phyloP scores from a whole-genome alignment of 1,139 yeast species.

The Suzukiozyma palmioleophila region DNA sequence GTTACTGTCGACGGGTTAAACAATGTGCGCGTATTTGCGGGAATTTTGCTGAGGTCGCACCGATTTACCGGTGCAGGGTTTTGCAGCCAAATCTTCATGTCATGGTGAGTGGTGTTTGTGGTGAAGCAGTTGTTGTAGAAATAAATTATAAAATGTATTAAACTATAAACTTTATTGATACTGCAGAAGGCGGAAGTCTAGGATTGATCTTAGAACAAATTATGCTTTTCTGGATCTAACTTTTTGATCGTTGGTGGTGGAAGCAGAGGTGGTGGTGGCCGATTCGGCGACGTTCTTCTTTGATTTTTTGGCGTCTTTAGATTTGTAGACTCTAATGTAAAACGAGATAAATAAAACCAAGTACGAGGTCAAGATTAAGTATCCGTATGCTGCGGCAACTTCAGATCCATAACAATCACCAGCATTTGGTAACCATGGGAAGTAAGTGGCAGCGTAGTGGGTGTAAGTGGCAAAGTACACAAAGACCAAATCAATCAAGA shows the following conservation, averaged over 20 bases:
- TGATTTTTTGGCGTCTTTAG: conserved; percentile 21
- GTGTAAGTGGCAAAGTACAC: conserved; percentile 92
- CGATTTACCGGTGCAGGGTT: no score
- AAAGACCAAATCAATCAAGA: conserved; percentile 80
- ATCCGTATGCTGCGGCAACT: conserved; percentile 88
- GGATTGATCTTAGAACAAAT: not conserved
- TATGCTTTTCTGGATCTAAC: conserved; percentile 44
- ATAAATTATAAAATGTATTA: no score
- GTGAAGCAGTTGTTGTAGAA: no score
- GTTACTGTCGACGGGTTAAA: no score
- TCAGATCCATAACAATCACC: conserved; percentile 93
- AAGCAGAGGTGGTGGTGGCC: conserved; percentile 10
- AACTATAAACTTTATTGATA: no score
- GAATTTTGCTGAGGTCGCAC: no score
- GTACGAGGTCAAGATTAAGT: conserved; percentile 83
- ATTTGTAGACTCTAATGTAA: conserved; percentile 82
- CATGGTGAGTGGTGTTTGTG: no score
- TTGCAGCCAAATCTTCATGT: no score
- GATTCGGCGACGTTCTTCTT: conserved; percentile 7
- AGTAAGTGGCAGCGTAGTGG: conserved; percentile 60
- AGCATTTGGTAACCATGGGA: conserved; percentile 64
- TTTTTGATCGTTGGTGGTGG: conserved; percentile 26
- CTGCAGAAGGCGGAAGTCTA: no score
- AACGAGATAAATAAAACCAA: conserved; percentile 88
- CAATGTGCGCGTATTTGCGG: no score